Percentiles rank a stretch among this genome's conserved stretches.
Conservation (phyloP, 169 alveolate genomes). For the Miamiensis avidus region DNA sequence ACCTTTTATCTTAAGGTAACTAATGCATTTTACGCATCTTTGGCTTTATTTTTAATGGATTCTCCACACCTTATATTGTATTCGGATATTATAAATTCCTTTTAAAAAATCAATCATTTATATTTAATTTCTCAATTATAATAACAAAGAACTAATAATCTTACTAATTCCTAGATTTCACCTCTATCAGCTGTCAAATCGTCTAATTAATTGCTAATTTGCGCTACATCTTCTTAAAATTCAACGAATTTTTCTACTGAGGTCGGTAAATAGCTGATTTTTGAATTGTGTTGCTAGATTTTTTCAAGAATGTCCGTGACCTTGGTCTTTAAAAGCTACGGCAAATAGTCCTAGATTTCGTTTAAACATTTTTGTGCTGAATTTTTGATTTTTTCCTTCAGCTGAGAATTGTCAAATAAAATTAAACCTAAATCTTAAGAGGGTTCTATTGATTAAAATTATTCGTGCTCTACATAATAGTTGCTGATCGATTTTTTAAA, state of each 20-base stretch:
- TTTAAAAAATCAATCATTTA: too few relatives aligned
- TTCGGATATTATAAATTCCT: conserved; percentile 57
- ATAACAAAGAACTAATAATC: too few relatives aligned
- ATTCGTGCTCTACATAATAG: conserved; percentile 45
- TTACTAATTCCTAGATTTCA: conserved; percentile 52
- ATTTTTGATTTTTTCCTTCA: conserved; percentile 55
- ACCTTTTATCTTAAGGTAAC: conserved; percentile 27
- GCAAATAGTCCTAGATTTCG: conserved; percentile 53
- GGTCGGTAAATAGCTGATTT: conserved; percentile 67
- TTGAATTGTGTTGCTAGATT: conserved; percentile 54
- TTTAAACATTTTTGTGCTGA: conserved; percentile 57
- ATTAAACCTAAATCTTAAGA: conserved; percentile 52
- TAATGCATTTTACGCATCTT: conserved; percentile 30
- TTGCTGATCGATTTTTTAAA: conserved; percentile 49
- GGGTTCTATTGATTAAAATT: conserved; percentile 48
- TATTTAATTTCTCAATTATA: not conserved
- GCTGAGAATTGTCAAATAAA: conserved; percentile 47
- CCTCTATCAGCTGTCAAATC: conserved; percentile 51
- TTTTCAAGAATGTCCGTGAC: conserved; percentile 51
- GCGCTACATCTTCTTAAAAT: conserved; percentile 50
- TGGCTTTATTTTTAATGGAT: conserved; percentile 51
- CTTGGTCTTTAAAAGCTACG: conserved; percentile 58
- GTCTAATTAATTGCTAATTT: conserved; percentile 49
- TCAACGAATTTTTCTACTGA: conserved; percentile 72
- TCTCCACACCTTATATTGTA: conserved; percentile 59